Evolutionary conservation across 495 filamentous ascomycete genomes (phyloP).

Genomic region (Annulohypoxylon bovei): DNA sequence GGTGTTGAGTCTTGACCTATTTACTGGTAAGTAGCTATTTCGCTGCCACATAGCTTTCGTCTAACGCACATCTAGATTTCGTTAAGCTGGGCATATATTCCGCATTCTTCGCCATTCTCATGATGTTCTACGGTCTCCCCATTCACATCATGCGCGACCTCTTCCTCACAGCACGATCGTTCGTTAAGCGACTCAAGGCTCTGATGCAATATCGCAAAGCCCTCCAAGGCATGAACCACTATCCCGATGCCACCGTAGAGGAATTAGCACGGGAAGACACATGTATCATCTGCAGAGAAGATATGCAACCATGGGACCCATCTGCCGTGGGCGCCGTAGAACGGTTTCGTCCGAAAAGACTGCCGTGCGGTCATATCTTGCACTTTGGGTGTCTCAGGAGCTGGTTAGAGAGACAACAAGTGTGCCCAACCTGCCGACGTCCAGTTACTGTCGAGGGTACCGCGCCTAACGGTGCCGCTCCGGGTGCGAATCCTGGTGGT

Average conservation of each 20-base stretch:
- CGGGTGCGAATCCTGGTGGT: constrained; percentile 33
- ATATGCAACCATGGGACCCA: constrained; percentile 82
- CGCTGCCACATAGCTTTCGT: not conserved
- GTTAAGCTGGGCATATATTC: constrained; percentile 88
- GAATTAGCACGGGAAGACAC: constrained; percentile 88
- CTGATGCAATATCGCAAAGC: constrained; percentile 90
- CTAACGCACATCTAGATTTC: constrained; percentile 70
- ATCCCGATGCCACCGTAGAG: constrained; percentile 89
- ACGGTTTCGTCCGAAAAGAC: constrained; percentile 88
- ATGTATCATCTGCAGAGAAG: constrained; percentile 97
- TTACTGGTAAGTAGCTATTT: constrained; percentile 68
- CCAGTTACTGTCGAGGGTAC: constrained; percentile 68
- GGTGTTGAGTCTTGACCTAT: constrained; percentile 87
- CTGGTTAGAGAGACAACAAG: constrained; percentile 98
- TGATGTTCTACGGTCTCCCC: constrained; percentile 92
- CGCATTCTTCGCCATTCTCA: constrained; percentile 90
- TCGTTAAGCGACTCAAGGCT: constrained; percentile 84
- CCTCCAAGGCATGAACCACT: constrained; percentile 88
- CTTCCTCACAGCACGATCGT: constrained; percentile 90
- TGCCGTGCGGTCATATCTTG: constrained; percentile 94
- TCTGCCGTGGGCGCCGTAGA: constrained; percentile 68
- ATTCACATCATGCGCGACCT: constrained; percentile 97
- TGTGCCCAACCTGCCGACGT: constrained; percentile 92
- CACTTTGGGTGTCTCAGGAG: constrained; percentile 94
- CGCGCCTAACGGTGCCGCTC: constrained; percentile 24